Base-by-base conservation (phyloP, 495 filamentous ascomycete genomes). In the Terfezia boudieri region DNA sequence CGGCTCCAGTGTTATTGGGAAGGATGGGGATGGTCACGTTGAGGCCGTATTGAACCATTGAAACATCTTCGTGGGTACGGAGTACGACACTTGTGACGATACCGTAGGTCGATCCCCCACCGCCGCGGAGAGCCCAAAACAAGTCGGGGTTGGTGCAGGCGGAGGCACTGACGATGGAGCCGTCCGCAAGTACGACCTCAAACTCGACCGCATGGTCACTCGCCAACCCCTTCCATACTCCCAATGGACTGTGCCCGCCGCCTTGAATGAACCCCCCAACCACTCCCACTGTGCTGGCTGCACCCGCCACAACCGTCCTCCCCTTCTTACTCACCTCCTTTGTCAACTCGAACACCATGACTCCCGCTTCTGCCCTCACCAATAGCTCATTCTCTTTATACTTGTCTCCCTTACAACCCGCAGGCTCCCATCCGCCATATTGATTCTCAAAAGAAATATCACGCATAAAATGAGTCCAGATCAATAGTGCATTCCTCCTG, bases 101-200 rank as follows among this genome's bases (percentile, higher is more conserved):
- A 9, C 73, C 75, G 56, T 74, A 77, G 17, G 71, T 75, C 14
- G 73, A 71, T 8, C 75, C 75, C 12, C 76, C 76, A 4, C 76
- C 76, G 9, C 76, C 76, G 23, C 76, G 68, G 23, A 80, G 63
- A 9, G 81, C 81, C 79, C 78, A 83, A 61, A 77, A 83, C 14
- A 84, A 60, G 61, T 83, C 80, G 0, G 66, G 53, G 57, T 81
- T 71, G 58, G 76, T 65, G 55, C 73, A 77, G 46, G 74, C 73
- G 53, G 75, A 79, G 11, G 74, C 74, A 0, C 64, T 71, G 36
- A 82, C 52, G 32, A 78, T 69, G 26, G 26, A 32, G 26, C 26
- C 9, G 54, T 69, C 55, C 36, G 70, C 68, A 7, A 61, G 65
- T 16, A 71, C 67, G 16, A 69, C 58, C 26, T 61, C 53, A 51